Conservation (phyloP, 371 early-diverging fungal genomes). For the Mucor racemosus region DNA sequence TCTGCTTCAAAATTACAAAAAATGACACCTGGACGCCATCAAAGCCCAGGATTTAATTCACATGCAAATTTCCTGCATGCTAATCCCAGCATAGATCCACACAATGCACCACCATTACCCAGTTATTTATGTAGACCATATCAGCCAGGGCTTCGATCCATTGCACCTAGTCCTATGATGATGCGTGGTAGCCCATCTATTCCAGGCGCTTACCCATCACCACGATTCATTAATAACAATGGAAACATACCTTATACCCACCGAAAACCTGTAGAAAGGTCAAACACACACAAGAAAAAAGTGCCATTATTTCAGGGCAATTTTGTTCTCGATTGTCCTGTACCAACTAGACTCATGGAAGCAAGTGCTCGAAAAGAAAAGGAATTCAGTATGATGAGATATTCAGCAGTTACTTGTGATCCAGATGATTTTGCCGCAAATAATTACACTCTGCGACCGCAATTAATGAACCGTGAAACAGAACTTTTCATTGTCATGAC, state of each 20-base stretch:
- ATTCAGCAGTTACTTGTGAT: slow-evolving; percentile 85
- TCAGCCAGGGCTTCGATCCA: slow-evolving; percentile 19
- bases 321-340: slow-evolving; percentile 74
- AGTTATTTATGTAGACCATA: slow-evolving; percentile 18
- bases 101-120: not conserved
- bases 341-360: slow-evolving; percentile 66
- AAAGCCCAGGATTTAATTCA: not conserved
- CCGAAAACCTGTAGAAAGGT: slow-evolving; percentile 15
- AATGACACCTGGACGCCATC: not conserved
- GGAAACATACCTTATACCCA: slow-evolving; percentile 8
- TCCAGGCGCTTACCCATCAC: slow-evolving; percentile 12
- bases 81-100: not conserved
- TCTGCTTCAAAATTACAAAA: not conserved
- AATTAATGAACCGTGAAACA: slow-evolving; percentile 76
- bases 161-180: slow-evolving; percentile 19
- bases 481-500: slow-evolving; percentile 88
- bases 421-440: slow-evolving; percentile 79
- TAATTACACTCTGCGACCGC: slow-evolving; percentile 83
- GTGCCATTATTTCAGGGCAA: slow-evolving; percentile 56
- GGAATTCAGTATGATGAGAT: slow-evolving; percentile 81
- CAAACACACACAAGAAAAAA: slow-evolving; percentile 15
- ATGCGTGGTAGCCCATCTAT: slow-evolving; percentile 2
- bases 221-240: not conserved
- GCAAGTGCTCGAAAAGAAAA: slow-evolving; percentile 53
- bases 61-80: slow-evolving; percentile 5